These are phyloP conservation scores for Sindora glabra DNA, from an alignment of 306 rosid species.

Conservation along the genomic window DNA sequence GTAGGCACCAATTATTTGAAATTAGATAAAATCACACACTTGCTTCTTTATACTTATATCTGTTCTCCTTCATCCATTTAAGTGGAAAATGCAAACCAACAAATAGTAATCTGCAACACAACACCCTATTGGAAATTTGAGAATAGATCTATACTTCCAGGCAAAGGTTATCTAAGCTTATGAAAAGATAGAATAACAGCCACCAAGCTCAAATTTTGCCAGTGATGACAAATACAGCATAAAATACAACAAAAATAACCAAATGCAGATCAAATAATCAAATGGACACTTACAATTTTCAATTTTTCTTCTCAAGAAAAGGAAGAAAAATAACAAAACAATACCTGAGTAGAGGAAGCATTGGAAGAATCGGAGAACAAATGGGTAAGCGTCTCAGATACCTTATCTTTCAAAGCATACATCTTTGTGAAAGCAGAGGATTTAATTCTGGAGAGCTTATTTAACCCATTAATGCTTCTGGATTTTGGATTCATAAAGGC, in stretches of 20 bases:
- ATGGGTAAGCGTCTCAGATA: conserved; percentile 52
- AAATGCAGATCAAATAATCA: not conserved
- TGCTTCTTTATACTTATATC: not conserved
- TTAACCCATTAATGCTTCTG: conserved; percentile 15
- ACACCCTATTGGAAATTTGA: conserved; percentile 8
- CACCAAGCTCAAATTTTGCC: conserved; percentile 15
- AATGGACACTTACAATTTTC: not conserved
- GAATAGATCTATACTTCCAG: conserved; percentile 40
- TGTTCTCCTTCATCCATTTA: not conserved
- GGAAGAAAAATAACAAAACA: not conserved
- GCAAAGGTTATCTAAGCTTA: not conserved
- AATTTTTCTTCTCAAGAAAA: not conserved
- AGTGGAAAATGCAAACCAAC: conserved; percentile 4
- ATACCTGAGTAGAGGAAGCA: conserved; percentile 39
- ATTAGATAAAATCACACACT: not conserved
- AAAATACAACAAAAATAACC: not conserved
- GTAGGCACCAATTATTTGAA: not conserved
- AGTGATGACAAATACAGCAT: no score
- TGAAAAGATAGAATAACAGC: conserved; percentile 3
- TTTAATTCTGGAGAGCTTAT: not conserved
- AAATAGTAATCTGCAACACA: not conserved
- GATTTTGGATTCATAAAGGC: not conserved
- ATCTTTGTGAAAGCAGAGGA: conserved; percentile 13
- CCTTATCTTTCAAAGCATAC: conserved; percentile 59
- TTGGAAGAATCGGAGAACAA: conserved; percentile 46